Evolutionary conservation across 495 filamentous ascomycete genomes (phyloP).

Genomic region (Xylaria sp.): DNA sequence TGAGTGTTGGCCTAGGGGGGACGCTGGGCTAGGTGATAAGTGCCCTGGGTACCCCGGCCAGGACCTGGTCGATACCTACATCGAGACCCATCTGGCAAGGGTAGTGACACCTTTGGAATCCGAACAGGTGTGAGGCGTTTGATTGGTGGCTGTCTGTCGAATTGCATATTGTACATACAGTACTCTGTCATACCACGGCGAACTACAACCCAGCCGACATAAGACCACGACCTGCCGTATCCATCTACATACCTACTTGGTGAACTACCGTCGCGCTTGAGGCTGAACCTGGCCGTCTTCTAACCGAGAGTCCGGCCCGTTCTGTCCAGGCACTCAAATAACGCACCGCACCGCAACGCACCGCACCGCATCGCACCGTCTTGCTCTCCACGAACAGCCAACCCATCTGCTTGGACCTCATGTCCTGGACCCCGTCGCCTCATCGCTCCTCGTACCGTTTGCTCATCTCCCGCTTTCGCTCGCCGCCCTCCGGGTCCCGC

Average conservation of each 20-base stretch:
- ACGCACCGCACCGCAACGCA: too few relatives aligned
- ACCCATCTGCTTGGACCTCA: neutral
- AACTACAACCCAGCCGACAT: constrained; percentile 15
- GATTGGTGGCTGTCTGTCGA: constrained; percentile 8
- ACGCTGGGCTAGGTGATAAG: neutral
- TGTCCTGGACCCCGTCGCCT: constrained; percentile 11
- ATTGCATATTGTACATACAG: neutral
- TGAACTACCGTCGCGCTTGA: neutral
- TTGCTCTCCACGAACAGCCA: neutral
- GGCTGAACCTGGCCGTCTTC: neutral
- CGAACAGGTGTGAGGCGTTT: neutral
- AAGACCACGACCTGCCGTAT: constrained; percentile 10
- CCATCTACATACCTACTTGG: neutral
- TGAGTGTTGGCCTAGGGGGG: neutral
- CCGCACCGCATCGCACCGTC: neutral
- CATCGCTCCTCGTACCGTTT: neutral
- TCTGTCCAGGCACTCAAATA: neutral
- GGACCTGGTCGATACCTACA: neutral
- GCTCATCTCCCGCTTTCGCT: constrained; percentile 4
- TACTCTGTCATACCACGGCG: neutral
- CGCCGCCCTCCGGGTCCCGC: constrained; percentile 9
- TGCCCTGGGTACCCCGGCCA: constrained; percentile 4
- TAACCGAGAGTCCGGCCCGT: neutral
- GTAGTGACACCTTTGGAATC: neutral
- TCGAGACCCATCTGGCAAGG: neutral